A percentile compares a stretch with the other conserved stretches of the same genome.
Conservation (phyloP, 768 basidiomycete genomes). For the Tubosaeta sp. region DNA sequence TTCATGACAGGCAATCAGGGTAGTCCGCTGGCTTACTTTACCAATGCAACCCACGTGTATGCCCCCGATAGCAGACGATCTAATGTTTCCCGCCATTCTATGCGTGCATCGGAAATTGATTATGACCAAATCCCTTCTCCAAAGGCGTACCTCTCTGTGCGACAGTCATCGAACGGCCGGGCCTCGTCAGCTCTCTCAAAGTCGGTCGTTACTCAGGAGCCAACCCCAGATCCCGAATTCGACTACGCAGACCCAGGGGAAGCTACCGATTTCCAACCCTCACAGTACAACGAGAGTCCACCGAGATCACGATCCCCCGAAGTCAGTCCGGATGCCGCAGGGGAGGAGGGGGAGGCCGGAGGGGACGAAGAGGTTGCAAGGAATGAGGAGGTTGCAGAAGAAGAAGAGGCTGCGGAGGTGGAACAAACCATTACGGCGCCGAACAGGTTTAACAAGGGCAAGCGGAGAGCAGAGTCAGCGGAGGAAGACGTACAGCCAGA, state of each 20-base stretch:
- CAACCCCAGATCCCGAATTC: conserved; percentile 18
- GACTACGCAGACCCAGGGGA: conserved; percentile 22
- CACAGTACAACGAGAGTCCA: conserved; percentile 23
- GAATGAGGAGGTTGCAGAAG: conserved; percentile 22
- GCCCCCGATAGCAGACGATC: conserved; percentile 38
- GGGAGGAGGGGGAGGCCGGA: conserved; percentile 33
- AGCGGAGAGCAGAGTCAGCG: conserved; percentile 32
- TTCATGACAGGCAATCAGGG: conserved; percentile 24
- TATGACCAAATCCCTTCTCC: conserved; percentile 66
- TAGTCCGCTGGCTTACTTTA: conserved; percentile 35
- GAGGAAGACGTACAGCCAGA: conserved; percentile 10
- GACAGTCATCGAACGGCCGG: conserved; percentile 33
- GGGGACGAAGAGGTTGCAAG: background rate
- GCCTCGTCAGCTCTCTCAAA: conserved; percentile 33
- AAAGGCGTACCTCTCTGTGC: conserved; percentile 30
- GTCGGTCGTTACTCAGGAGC: conserved; percentile 20
- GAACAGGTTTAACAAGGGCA: conserved; percentile 36
- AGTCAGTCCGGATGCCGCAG: conserved; percentile 46
- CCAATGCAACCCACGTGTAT: conserved; percentile 31
- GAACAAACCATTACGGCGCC: conserved; percentile 30
- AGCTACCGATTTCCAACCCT: conserved; percentile 27
- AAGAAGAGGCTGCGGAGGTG: conserved; percentile 26
- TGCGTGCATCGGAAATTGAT: conserved; percentile 51
- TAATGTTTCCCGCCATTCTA: conserved; percentile 42
- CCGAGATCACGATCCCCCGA: conserved; percentile 43